Base-by-base conservation (phyloP, 768 basidiomycete species). In the Rhizopogon vinicolor region DNA sequence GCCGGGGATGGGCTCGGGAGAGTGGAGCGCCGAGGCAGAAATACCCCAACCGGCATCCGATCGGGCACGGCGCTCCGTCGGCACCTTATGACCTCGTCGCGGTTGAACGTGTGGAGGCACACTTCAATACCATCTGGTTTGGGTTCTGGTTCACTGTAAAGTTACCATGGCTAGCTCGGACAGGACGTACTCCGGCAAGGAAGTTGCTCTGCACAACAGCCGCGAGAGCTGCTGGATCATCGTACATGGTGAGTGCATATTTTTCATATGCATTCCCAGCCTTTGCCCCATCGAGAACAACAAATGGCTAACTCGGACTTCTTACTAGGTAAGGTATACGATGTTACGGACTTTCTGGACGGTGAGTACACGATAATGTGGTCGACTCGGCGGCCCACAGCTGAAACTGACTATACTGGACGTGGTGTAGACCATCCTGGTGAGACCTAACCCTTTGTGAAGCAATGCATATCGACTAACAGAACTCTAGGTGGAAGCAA, bases 151-250 rank as follows among this genome's bases (percentile, higher is more conserved):
- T 9, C 14, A 33, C 46, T 9, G 12, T 14, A 35, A 22, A 37
- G 8, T 19, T 5, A 22, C 33, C 33, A 49, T 49, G 48, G 14
- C 19, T 37, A 37, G 19, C 33, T 48, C 46, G 19, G 19, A 35
- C 14, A 54, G 8, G 37, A 37, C 62, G 51, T 63, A 78, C 43
- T 74, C 78, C 44, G 71, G 75, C 18, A 67, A 76, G 60, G 74
- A 77, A 53, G 77, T 79, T 35, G 74, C 76, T 16, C 54, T 73
- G 48, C 81, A 81, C 61, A 78, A 77, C 61, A 71, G 70, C 28
- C 66, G 79, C 37, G 78, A 85, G 44, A 81, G 78, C 62, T 83
- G 84, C 61, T 86, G 85, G 83, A 87, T 87, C 54, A 86, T 87
- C 58, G 84, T 90, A 5, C 87, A 91, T 60, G 86, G 87, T 84